Conservation (phyloP, 768 basidiomycete genomes). For the Sistotremastrum niveocremeum region DNA sequence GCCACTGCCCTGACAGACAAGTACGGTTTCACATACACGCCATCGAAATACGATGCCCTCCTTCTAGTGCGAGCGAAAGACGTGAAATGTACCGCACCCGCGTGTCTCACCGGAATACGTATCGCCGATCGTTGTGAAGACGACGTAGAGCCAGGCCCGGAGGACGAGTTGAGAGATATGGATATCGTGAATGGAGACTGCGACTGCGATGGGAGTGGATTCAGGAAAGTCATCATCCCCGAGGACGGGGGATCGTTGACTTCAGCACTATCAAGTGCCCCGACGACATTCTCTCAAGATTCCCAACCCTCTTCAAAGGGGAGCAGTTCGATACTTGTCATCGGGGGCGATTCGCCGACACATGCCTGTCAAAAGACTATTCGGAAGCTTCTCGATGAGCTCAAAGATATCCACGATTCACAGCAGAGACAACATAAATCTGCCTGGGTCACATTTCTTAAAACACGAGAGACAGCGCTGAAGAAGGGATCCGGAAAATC, state of each 20-base stretch:
- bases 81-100: slow-evolving; percentile 64
- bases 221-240: no score
- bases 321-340: slow-evolving; percentile 40
- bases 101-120: slow-evolving; percentile 76
- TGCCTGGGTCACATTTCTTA: slow-evolving; percentile 86
- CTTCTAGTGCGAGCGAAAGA: slow-evolving; percentile 60
- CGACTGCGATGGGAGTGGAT: slow-evolving; percentile 21
- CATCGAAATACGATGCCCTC: slow-evolving; percentile 67
- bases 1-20: slow-evolving; percentile 51
- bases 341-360: slow-evolving; percentile 49
- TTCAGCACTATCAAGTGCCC: slow-evolving; percentile 35
- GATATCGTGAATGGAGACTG: slow-evolving; percentile 37
- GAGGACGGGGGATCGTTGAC: slow-evolving; percentile 8
- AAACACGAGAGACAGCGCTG: slow-evolving; percentile 39
- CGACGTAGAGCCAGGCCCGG: slow-evolving; percentile 63
- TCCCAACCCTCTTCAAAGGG: slow-evolving; percentile 12
- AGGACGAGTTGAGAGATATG: slow-evolving; percentile 30
- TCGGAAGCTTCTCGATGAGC: slow-evolving; percentile 53
- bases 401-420: slow-evolving; percentile 74
- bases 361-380: slow-evolving; percentile 70
- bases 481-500: slow-evolving; percentile 17
- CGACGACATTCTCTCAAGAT: slow-evolving; percentile 10
- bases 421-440: slow-evolving; percentile 53
- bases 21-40: slow-evolving; percentile 85
- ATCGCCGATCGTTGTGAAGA: slow-evolving; percentile 74